These are phyloP conservation scores for Aquilaria agallochum DNA, from an alignment of 441 rosid species.

Conservation along the genomic window DNA sequence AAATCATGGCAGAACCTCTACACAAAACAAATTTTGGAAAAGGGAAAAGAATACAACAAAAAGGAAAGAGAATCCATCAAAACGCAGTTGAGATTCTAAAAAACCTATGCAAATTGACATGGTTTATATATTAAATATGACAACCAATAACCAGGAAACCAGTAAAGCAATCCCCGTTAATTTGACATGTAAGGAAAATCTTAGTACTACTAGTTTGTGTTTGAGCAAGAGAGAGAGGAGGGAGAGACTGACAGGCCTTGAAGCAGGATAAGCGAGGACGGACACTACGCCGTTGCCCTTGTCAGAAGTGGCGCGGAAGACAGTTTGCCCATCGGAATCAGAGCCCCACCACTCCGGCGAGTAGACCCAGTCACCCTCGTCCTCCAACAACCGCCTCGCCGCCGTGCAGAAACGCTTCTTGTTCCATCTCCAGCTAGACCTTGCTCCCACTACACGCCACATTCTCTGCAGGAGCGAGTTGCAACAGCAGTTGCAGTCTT, in stretches of 20 bases:
- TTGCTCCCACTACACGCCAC: conserved; percentile 25
- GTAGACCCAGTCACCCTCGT: conserved; percentile 90
- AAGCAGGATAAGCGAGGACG: conserved; percentile 64
- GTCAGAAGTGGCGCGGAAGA: conserved; percentile 48
- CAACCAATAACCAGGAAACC: background rate
- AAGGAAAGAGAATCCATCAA: background rate
- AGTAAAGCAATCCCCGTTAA: no score
- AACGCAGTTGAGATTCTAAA: background rate
- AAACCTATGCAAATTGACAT: no score
- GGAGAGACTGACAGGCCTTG: conserved; percentile 64
- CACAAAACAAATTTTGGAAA: no score
- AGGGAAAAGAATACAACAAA: no score
- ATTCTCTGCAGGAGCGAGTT: conserved; percentile 4
- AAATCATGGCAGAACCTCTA: background rate
- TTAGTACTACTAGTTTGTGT: no score
- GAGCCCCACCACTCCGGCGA: conserved; percentile 89
- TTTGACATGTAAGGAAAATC: no score
- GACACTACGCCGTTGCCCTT: conserved; percentile 84
- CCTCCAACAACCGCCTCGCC: conserved; percentile 28
- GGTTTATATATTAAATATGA: no score
- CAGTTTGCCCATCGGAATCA: conserved; percentile 31
- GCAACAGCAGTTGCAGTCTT: no score
- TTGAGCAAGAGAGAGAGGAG: background rate
- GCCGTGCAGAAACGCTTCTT: conserved; percentile 39
- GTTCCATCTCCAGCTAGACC: conserved; percentile 21